Evolutionary conservation across 495 filamentous ascomycete species (phyloP).

Genomic region (Neurospora sp.): DNA sequence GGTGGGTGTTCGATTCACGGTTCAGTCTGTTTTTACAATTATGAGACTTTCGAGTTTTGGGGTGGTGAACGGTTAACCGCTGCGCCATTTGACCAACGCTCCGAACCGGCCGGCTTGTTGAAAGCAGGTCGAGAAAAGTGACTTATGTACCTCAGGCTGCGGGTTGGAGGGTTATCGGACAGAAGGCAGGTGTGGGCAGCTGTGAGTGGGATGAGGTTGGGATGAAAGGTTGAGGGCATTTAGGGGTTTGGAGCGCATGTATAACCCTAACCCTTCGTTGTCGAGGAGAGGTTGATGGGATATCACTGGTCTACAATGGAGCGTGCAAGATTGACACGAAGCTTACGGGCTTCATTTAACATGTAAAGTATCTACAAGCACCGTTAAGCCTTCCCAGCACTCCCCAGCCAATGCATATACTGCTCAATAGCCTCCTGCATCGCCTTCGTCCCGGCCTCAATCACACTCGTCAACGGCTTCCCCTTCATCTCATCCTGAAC

Average conservation of each 20-base stretch:
- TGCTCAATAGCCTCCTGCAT: slow-evolving; percentile 71
- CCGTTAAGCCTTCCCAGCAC: slow-evolving; percentile 47
- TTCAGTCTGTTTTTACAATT: neutral
- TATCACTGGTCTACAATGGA: neutral
- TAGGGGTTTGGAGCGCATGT: neutral
- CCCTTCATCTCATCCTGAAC: slow-evolving; percentile 58
- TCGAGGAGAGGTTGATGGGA: neutral
- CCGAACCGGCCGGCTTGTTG: neutral
- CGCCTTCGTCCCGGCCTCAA: slow-evolving; percentile 59
- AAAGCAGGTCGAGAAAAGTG: neutral
- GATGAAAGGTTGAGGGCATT: neutral
- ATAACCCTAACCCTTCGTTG: neutral
- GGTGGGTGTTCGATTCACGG: neutral
- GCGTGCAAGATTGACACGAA: neutral
- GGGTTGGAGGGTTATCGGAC: neutral
- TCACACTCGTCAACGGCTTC: slow-evolving; percentile 57
- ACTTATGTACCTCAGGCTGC: neutral
- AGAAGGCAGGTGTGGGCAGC: neutral
- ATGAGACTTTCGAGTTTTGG: neutral
- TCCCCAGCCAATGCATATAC: slow-evolving; percentile 63
- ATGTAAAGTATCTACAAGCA: neutral
- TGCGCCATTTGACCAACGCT: neutral
- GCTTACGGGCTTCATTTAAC: neutral
- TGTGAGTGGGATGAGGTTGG: neutral
- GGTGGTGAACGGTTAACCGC: neutral